Conservation (phyloP, 306 rosid genomes). For the Acacia acuminata region DNA sequence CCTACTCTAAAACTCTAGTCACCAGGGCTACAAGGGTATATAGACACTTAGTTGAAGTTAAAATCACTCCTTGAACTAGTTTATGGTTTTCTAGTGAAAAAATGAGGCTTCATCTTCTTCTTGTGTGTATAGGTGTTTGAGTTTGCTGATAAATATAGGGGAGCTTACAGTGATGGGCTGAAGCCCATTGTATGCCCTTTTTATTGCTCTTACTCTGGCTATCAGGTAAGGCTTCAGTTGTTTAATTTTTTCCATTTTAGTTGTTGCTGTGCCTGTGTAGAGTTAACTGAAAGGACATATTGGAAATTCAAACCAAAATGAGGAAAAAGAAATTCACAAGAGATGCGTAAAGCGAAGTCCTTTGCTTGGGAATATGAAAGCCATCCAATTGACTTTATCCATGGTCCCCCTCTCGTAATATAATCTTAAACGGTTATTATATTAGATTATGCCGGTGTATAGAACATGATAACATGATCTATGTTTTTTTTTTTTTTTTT, state of each 20-base stretch:
- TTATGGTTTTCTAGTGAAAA: neutral
- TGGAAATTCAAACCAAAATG: too few relatives aligned
- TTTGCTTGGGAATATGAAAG: neutral
- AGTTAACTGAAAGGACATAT: too few relatives aligned
- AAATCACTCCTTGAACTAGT: neutral
- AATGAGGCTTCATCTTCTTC: neutral
- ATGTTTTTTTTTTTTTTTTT: too few relatives aligned
- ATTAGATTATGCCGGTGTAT: neutral
- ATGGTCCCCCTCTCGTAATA: neutral
- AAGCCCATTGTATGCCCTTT: slow-evolving; percentile 80
- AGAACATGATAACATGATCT: neutral
- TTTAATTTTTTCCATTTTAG: neutral
- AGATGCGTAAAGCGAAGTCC: too few relatives aligned
- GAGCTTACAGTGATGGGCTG: slow-evolving; percentile 74
- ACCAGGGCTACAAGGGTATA: slow-evolving; percentile 71
- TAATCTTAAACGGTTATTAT: neutral
- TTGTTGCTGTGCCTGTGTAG: too few relatives aligned
- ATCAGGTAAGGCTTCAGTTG: slow-evolving; percentile 51
- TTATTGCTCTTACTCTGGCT: slow-evolving; percentile 90
- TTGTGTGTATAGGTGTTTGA: slow-evolving; percentile 65
- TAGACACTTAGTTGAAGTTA: neutral
- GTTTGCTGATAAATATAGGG: slow-evolving; percentile 92
- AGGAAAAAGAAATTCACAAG: too few relatives aligned
- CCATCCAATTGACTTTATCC: neutral
- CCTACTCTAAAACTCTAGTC: slow-evolving; percentile 63